A percentile compares a stretch with the other conserved stretches of the same genome.
Conservation (phyloP, 306 rosid genomes). For the Hylodesmum podocarpum region DNA sequence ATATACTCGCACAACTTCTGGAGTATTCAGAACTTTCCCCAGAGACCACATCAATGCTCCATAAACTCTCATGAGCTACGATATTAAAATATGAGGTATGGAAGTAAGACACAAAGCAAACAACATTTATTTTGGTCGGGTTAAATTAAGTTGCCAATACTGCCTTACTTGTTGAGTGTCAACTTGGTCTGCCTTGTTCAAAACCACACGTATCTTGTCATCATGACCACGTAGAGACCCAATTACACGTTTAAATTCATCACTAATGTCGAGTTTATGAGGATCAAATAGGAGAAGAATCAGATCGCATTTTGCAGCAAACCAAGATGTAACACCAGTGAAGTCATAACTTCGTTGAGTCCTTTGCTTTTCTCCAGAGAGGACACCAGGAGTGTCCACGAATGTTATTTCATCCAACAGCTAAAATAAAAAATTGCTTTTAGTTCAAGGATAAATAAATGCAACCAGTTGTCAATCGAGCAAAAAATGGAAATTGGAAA, state of each 20-base stretch:
- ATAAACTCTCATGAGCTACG: constrained; percentile 94
- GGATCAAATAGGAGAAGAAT: constrained; percentile 93
- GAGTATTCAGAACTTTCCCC: constrained; percentile 86
- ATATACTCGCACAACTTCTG: constrained; percentile 91
- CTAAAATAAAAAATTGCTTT: constrained; percentile 40
- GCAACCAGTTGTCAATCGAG: neutral
- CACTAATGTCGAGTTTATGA: constrained; percentile 91
- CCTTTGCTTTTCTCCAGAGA: constrained; percentile 97
- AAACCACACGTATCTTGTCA: constrained; percentile 95
- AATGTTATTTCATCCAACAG: constrained; percentile 86
- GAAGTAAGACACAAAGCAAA: neutral
- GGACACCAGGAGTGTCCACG: constrained; percentile 95
- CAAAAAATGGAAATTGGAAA: neutral
- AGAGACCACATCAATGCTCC: constrained; percentile 99
- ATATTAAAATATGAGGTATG: neutral
- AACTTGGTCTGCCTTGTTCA: constrained; percentile 97
- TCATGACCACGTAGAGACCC: constrained; percentile 74
- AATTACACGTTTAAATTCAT: constrained; percentile 89
- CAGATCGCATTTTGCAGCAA: constrained; percentile 95
- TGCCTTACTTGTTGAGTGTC: constrained; percentile 87
- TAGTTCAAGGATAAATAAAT: constrained; percentile 2
- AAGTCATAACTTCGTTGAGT: constrained; percentile 93
- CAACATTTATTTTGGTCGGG: neutral
- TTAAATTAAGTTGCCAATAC: neutral
- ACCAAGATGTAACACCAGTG: constrained; percentile 97